Conservation (phyloP, 257 asterid species). For the Thymus mandschuricus region DNA sequence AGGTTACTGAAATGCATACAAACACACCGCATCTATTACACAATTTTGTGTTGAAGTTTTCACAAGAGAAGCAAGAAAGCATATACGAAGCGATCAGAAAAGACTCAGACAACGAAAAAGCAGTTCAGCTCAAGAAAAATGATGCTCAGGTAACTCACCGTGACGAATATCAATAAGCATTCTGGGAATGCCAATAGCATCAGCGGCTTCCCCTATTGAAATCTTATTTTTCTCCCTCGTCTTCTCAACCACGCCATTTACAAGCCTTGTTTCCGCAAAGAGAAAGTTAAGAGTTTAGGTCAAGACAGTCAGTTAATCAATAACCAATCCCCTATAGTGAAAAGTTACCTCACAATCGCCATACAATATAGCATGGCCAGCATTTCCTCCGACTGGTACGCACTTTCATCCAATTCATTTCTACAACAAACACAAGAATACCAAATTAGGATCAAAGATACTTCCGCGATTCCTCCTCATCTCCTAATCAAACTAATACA, state of each 20-base stretch:
- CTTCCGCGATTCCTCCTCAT: not conserved
- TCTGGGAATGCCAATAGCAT: constrained; percentile 76
- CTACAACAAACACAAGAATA: constrained; percentile 42
- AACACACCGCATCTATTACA: not conserved
- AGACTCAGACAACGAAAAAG: too few species aligned
- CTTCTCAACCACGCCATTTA: constrained; percentile 83
- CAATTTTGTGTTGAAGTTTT: too few species aligned
- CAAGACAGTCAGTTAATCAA: constrained; percentile 2
- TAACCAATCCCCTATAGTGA: constrained; percentile 1
- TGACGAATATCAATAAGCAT: constrained; percentile 94
- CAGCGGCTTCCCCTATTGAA: constrained; percentile 90
- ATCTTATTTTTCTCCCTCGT: constrained; percentile 67
- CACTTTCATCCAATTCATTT: constrained; percentile 48
- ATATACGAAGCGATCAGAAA: too few species aligned
- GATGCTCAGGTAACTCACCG: constrained; percentile 48
- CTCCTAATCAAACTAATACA: not conserved
- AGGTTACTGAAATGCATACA: constrained; percentile 3
- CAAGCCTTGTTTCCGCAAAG: constrained; percentile 58
- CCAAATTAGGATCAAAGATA: not conserved
- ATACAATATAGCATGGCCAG: constrained; percentile 72
- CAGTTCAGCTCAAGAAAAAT: constrained; percentile 18
- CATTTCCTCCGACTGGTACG: constrained; percentile 69
- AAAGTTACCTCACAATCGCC: constrained; percentile 79
- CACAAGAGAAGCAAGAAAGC: too few species aligned
- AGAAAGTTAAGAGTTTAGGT: not conserved